Base-by-base conservation (phyloP, 1,139 yeast genomes). In the Blastobotrys malaysiensis region DNA sequence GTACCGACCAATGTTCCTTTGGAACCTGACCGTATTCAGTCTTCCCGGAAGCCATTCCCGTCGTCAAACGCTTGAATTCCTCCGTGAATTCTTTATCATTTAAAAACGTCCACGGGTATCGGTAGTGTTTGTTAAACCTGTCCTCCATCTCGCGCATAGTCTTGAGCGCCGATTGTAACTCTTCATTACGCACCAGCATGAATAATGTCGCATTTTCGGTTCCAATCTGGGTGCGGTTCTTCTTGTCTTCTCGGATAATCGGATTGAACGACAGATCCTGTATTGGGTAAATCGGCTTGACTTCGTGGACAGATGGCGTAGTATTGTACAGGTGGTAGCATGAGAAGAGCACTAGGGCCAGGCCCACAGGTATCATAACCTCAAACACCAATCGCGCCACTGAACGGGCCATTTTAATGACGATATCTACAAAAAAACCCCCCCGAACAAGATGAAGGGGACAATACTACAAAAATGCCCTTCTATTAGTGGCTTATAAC, bases 21-120 rank as follows among this genome's bases (percentile, higher is more conserved):
- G 87, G 86, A 5, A 90, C 79, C 46, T 76, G 62, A 0, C 95
- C 97, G 69, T 87, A 90, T 60, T 83, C 81, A 0, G 91, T 82
- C 50, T 79, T 69, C 0, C 97, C 95, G 56, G 91, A 84, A 0
- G 91, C 96, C 96, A 91, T 87, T 26, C 88, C 78, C 0, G 85
- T 75, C 0, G 97, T 90, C 61, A 80, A 54, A 45, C 53, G 43
- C 56, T 69, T 85, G 68, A 91, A 89, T 48, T 82, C 82, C 0
- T 78, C 80, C 5, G 82, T 80, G 67, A 91, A 91, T 2, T 85
- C 86, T 44, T 81, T 88, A 65, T 91, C 95, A 65, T 91, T 91
- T 51, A 91, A 68, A 63, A 91, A 90, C 1, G 89, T 86, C 97
- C 97, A 91, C 5, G 96, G 93, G 61, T 81, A 81, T 59, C 78